Evolutionary conservation across 345 rosid genomes (phyloP), one percentile per base, ranked within the genome.

Genomic region (Boechera stricta): DNA sequence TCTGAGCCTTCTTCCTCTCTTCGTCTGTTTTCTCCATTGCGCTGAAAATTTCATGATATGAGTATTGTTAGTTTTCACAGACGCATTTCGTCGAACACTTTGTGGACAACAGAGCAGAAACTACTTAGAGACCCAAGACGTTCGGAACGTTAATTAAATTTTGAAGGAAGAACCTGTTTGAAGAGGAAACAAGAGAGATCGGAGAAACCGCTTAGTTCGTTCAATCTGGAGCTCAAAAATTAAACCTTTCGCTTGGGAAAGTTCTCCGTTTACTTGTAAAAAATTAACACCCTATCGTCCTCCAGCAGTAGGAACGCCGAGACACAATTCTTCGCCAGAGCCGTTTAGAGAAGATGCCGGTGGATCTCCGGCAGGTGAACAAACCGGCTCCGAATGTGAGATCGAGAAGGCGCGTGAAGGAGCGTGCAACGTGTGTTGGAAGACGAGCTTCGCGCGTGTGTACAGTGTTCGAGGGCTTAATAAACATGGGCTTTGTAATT

Each of bases 21-120:
- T 92, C 92, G 26, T 84, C 87, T 62, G 79, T 81, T 68, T 59
- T 83, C 76, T 82, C 97, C 98, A 87, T 92, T 74, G 31, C 57
- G 42, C 76, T 69, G 54, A 62, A 45, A 69, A 28, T 15, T 32
- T 42, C 31, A 61, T 28, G 9, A 74, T 49, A 44, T 4, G n/a
- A 35, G 60, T 36, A 10, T 10, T 8, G 31, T 42, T 42, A 47
- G 51, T 21, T 59, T 67, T 59, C 83, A 58, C 4, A 69, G 72
- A 64, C 28, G 79, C 86, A 85, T 80, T 84, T 80, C 61, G 62
- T 81, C 90, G 52, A 86, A 84, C 86, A 81, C 15, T 28, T 81
- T 45, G 74, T 64, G 56, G 15, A 15, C 79, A 53, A 3, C 35
- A 33, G 4, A 18, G 56, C 16, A 32, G 1, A 56, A 54, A 45